These are phyloP conservation scores for Dactylellina drechsleri DNA, from an alignment of 2,329 filamentous ascomycete genomes.

Conservation along the genomic window DNA sequence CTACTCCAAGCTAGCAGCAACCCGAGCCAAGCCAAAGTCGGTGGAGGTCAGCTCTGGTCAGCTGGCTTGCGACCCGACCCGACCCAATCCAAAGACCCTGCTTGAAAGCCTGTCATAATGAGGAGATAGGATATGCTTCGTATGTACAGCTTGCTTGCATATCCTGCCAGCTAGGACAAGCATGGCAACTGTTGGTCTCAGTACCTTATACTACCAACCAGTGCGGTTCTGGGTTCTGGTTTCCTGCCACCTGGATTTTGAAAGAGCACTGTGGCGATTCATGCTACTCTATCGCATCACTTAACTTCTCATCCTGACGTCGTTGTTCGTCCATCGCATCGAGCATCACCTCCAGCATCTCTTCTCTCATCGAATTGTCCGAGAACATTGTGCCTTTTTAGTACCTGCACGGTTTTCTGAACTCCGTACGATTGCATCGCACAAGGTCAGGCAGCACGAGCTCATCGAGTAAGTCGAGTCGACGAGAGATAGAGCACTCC, in stretches of 20 bases:
- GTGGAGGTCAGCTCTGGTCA: not conserved
- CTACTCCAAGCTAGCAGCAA: not conserved
- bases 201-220: too few relatives aligned
- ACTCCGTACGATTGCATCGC: slow-evolving; percentile 34
- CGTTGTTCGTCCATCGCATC: slow-evolving; percentile 22
- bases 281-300: slow-evolving; percentile 29
- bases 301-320: slow-evolving; percentile 3
- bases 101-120: slow-evolving; percentile 12
- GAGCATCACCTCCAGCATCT: slow-evolving; percentile 32
- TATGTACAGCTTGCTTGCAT: slow-evolving; percentile 9
- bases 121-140: not conserved
- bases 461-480: slow-evolving; percentile 49
- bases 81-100: slow-evolving; percentile 33
- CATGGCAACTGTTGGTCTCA: not conserved
- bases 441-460: slow-evolving; percentile 14
- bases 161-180: slow-evolving; percentile 22
- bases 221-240: slow-evolving; percentile 1
- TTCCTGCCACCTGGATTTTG: slow-evolving; percentile 54
- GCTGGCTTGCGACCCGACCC: slow-evolving; percentile 11
- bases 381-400: not conserved
- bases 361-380: slow-evolving; percentile 38
- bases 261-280: slow-evolving; percentile 14
- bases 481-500: slow-evolving; percentile 33
- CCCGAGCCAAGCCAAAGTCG: not conserved
- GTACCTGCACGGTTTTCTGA: slow-evolving; percentile 13